Conservation (phyloP, 208 protist species). For the Acanthamoeba royreba region DNA sequence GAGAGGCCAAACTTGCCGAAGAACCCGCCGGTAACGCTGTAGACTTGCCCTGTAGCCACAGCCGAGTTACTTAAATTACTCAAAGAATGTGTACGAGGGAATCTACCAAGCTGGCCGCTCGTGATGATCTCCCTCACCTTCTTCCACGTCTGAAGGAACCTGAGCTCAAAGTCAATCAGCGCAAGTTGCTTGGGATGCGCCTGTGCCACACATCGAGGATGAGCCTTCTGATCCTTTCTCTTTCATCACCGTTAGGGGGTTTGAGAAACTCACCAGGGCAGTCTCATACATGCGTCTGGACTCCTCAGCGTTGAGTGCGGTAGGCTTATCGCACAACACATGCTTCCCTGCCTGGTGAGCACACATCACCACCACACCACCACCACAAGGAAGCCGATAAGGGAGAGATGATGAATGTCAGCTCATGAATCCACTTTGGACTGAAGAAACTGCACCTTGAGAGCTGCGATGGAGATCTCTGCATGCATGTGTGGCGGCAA, state of each 20-base stretch:
- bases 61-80: background rate
- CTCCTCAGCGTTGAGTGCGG: constrained; percentile 48
- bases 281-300: constrained; percentile 33
- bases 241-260: too few relatives aligned
- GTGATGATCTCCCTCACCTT: constrained; percentile 40
- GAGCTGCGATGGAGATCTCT: constrained; percentile 51
- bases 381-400: background rate
- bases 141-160: constrained; percentile 39
- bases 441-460: background rate
- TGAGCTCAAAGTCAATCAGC: constrained; percentile 55
- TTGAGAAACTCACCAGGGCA: background rate
- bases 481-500: constrained; percentile 51
- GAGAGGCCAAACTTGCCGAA: background rate
- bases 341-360: constrained; percentile 48
- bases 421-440: background rate
- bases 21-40: background rate
- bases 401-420: background rate
- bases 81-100: background rate
- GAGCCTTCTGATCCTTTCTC: too few relatives aligned
- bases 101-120: constrained; percentile 8
- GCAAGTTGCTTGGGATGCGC: constrained; percentile 50
- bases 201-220: background rate
- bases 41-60: background rate
- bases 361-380: too few relatives aligned
- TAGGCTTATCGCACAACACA: constrained; percentile 64